Evolutionary conservation across 2,329 filamentous ascomycete genomes (phyloP).

Genomic region (Corniculantispora saksenae): DNA sequence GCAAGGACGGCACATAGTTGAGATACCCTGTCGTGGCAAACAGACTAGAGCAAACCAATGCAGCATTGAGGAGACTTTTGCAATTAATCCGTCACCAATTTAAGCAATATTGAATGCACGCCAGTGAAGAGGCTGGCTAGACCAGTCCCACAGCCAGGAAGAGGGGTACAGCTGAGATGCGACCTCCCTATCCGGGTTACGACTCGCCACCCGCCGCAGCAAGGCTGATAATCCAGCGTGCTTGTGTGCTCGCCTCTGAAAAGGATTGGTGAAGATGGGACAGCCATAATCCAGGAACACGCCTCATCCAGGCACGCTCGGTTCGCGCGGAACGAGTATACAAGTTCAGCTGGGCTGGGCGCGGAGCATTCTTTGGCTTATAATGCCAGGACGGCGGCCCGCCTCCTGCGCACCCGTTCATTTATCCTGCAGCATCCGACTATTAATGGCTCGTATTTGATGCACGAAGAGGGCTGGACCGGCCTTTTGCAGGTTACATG

Average conservation of each 20-base stretch:
- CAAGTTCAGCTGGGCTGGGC: too few species aligned
- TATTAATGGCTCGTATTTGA: slow-evolving; percentile 5
- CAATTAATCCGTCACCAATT: background rate
- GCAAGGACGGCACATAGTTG: too few species aligned
- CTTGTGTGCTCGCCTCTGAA: too few species aligned
- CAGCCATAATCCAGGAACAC: too few species aligned
- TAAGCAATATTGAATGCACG: background rate
- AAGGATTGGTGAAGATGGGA: too few species aligned
- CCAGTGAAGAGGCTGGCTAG: background rate
- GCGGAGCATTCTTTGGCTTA: too few species aligned
- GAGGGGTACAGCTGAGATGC: background rate
- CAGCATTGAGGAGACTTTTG: too few species aligned
- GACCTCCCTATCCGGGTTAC: background rate
- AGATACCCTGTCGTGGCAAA: background rate
- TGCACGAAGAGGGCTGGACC: background rate
- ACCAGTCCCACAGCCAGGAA: background rate
- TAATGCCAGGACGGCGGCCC: background rate
- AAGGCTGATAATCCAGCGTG: background rate
- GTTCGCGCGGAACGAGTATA: too few species aligned
- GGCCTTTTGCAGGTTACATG: background rate
- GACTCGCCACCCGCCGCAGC: background rate
- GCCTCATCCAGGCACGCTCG: too few species aligned
- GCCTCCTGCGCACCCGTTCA: background rate
- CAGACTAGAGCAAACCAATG: too few species aligned
- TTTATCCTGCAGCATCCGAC: background rate